Base-by-base conservation (phyloP, 2,329 filamentous ascomycete genomes). In the Colletotrichum sp. region DNA sequence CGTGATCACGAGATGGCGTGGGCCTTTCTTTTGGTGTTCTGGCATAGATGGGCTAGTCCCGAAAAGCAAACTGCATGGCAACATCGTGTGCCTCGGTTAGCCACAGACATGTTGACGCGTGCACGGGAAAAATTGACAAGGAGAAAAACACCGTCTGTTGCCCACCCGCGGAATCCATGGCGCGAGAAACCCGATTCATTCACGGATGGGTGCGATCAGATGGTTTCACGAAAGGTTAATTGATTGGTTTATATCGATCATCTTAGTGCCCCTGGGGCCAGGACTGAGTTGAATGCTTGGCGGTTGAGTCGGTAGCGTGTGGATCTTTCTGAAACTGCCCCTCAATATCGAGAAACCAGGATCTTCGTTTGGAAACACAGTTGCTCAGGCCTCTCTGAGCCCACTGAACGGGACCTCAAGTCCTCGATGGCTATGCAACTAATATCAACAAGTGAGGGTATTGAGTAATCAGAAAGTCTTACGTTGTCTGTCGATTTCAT, bases 161-260 rank as follows among this genome's bases (percentile, higher is more conserved):
- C 8, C 65, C 26, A 68, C 6, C 36, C 13, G n/a, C 68, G 18
- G 62, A 32, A 66, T 18, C n/a, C 59, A 60, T 65, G 34, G 68
- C 24, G 8, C 6, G 39, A 34, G 12, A 52, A 52, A 18, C 55
- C 24, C 28, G 68, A 65, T 39, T 34, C 18, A 18, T 32, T 60
- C 15, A 15, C n/a, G 30, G 6, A 32, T 30, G n/a, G 1, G 21
- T 13, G 28, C 18, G 21, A 32, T 44, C 13, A 24, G 49, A n/a
- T 21, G 21, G 68, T 32, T 68, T 30, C 39, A 21, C 10, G 15
- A 72, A 75, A 75, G 39, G 13, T 15, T 39, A 30, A 68, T 68
- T 68, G 69, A 68, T 44, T 72, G 55, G 39, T 71, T 71, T 71
- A 65, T 65, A 71, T 63, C 57, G 44, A 65, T 65, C 68, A 65